Evolutionary conservation across 805 yeast genomes (phyloP), one percentile per base, ranked within the genome.

Genomic region (Starmerella sp.): DNA sequence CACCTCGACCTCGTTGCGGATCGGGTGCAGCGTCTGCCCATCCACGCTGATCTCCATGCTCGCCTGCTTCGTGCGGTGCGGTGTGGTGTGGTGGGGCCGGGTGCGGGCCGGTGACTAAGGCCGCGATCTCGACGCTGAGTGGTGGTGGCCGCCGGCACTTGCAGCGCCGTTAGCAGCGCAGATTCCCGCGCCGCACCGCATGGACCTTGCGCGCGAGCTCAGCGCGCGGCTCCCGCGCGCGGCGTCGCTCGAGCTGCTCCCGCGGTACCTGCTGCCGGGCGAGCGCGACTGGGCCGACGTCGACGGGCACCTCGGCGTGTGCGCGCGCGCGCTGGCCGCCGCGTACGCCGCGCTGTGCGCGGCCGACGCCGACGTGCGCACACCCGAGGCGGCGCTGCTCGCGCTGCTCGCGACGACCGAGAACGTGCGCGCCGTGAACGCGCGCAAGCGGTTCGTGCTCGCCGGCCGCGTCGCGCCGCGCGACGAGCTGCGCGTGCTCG

Each of bases 331-430:
- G 10, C 62, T 67, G 35, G 30, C 28, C 17, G 29, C 29, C 42
- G 54, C 56, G 41, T 66, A 56, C 47, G 52, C 48, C 5, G 53
- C 29, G 30, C 47, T 63, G 48, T 42, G 54, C 39, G 14, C 28
- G 22, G 4, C 22, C 15, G 51, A 43, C 37, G 11, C 34, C 11
- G 32, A 47, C 9, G 45, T n/a, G 14, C 13, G 38, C 22, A 22
- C 55, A 10, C 53, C 56, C 14, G 48, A 36, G 6, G 39, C 60
- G 13, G 57, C 64, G 13, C 52, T 62, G 35, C 38, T 68, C 28
- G 59, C 65, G 4, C 50, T 69, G 7, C 37, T 69, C 15, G 69
- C 66, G 3, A 62, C 69, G 2, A 60, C 65, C 10, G 73, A 69
- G 55, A 62, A 68, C 52, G 43, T 64, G 29, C 55, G 58, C 1